Conservation (phyloP, 2,329 filamentous ascomycete genomes). For the Trichophyton mentagrophytes region DNA sequence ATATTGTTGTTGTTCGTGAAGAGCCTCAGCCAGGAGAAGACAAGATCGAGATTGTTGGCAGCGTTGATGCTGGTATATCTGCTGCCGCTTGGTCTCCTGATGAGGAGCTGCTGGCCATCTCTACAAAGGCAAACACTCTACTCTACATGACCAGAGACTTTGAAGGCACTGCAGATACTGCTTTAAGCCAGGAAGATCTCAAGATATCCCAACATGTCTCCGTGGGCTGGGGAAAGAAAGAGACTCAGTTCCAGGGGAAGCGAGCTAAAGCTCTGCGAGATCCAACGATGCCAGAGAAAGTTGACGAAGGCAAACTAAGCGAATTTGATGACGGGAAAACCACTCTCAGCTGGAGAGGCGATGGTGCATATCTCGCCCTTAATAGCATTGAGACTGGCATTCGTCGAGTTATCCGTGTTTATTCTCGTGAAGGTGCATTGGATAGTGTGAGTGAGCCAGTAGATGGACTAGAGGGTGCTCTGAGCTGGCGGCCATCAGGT, state of each 20-base stretch:
- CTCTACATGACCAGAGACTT: conserved; percentile 90
- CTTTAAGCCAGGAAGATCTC: conserved; percentile 62
- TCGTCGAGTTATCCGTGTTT: conserved; percentile 76
- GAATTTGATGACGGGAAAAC: conserved; percentile 56
- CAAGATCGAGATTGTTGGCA: conserved; percentile 87
- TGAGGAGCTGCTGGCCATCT: conserved; percentile 75
- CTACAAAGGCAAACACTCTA: conserved; percentile 64
- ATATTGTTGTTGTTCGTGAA: conserved; percentile 77
- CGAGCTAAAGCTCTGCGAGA: conserved; percentile 76
- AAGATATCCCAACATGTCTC: conserved; percentile 86
- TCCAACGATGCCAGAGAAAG: conserved; percentile 83
- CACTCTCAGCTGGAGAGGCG: conserved; percentile 82
- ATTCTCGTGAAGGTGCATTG: conserved; percentile 75
- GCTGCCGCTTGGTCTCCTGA: conserved; percentile 91
- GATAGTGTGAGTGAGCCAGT: conserved; percentile 93
- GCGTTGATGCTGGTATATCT: conserved; percentile 80
- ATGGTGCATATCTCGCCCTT: conserved; percentile 80
- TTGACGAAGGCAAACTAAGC: conserved; percentile 72
- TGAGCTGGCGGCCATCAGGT: conserved; percentile 86
- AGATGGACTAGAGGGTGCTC: conserved; percentile 69
- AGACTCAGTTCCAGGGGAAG: conserved; percentile 93
- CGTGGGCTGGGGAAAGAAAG: conserved; percentile 95
- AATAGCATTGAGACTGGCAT: conserved; percentile 59
- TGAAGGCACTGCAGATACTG: conserved; percentile 65
- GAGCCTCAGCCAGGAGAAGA: conserved; percentile 53